Percentiles rank a stretch among this genome's conserved stretches.
Conservation (phyloP, 2,329 filamentous ascomycete genomes). For the Alternaria incomplexa region DNA sequence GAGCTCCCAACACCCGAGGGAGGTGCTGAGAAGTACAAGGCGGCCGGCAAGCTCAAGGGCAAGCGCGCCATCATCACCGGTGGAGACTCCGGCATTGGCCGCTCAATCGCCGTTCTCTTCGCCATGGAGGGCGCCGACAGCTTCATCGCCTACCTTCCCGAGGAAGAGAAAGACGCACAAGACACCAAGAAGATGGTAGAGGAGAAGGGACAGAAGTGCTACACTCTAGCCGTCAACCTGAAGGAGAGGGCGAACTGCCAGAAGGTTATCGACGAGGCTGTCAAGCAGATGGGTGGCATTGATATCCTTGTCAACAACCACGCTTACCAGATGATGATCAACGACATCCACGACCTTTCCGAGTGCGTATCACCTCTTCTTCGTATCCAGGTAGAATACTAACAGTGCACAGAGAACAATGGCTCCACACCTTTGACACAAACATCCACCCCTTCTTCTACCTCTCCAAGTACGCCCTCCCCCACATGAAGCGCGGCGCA, state of each 20-base stretch:
- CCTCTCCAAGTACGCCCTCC: conserved; percentile 76
- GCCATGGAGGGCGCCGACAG: conserved; percentile 81
- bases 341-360: conserved; percentile 72
- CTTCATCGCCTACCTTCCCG: conserved; percentile 74
- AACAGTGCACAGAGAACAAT: conserved; percentile 67
- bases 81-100: conserved; percentile 80
- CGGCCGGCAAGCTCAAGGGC: conserved; percentile 75
- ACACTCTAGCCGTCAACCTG: conserved; percentile 69
- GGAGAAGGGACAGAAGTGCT: conserved; percentile 68
- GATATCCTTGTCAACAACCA: conserved; percentile 78
- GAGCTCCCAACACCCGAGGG: conserved; percentile 72
- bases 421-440: conserved; percentile 78
- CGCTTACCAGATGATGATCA: conserved; percentile 75
- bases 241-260: conserved; percentile 71
- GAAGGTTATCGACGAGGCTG: conserved; percentile 69
- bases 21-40: conserved; percentile 72
- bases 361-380: conserved; percentile 59
- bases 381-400: neutral
- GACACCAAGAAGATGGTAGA: conserved; percentile 76
- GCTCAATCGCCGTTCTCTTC: conserved; percentile 76
- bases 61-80: conserved; percentile 82
- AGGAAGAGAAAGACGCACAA: conserved; percentile 77
- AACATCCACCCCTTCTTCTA: conserved; percentile 87
- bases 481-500: conserved; percentile 75
- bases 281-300: conserved; percentile 70